Conservation (phyloP, 1,139 yeast genomes). For the Protomyces pachydermus region DNA sequence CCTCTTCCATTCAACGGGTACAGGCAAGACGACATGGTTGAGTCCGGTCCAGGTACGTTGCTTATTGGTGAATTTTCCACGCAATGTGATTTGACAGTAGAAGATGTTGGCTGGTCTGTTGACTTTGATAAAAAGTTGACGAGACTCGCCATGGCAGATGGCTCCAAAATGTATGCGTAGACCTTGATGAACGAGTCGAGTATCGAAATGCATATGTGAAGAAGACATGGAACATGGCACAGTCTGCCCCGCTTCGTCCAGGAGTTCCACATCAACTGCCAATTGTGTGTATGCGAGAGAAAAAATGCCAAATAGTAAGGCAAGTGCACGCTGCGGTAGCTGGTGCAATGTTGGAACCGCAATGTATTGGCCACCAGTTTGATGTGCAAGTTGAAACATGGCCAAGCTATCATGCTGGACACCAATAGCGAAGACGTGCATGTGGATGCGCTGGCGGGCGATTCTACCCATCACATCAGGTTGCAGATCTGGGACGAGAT, state of each 20-base stretch:
- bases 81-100: neutral
- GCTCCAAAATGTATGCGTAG: neutral
- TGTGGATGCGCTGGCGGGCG: neutral
- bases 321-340: neutral
- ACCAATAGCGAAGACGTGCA: neutral
- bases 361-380: neutral
- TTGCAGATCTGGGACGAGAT: neutral
- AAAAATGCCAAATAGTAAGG: neutral
- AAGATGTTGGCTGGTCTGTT: neutral
- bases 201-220: neutral
- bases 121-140: neutral
- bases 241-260: neutral
- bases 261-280: neutral
- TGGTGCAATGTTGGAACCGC: neutral
- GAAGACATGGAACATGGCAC: neutral
- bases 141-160: neutral
- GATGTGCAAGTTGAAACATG: neutral
- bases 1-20: neutral
- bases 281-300: neutral
- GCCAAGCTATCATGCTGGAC: neutral
- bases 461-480: neutral
- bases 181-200: neutral
- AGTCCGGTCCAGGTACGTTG: neutral
- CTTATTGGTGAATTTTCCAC: neutral
- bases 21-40: neutral